Conservation (phyloP, 306 rosid genomes). For the Erythrophleum fordii region DNA sequence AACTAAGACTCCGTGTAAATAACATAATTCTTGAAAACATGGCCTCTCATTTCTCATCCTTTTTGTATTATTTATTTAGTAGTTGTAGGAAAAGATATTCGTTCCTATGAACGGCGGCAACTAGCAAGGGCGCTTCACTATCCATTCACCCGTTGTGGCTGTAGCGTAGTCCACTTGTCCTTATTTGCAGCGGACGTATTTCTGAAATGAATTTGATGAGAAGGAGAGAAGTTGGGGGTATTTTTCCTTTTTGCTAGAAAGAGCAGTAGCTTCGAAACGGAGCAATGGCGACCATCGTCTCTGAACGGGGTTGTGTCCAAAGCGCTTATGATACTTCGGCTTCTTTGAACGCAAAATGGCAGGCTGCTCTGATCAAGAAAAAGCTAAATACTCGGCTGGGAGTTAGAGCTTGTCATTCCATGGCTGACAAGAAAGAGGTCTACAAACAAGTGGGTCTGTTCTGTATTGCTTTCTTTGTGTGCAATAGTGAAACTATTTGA, state of each 20-base stretch:
- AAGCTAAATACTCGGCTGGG: conserved; percentile 32
- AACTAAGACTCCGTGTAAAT: too few relatives aligned
- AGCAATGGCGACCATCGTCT: conserved; percentile 42
- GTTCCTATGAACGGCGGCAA: background rate
- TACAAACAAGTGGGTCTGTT: conserved; percentile 76
- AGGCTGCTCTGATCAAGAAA: conserved; percentile 28
- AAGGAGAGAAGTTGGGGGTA: background rate
- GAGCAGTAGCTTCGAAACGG: background rate
- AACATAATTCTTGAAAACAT: too few relatives aligned
- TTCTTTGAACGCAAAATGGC: conserved; percentile 47
- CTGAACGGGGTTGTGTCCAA: conserved; percentile 46
- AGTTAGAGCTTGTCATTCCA: conserved; percentile 59
- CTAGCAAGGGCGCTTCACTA: background rate
- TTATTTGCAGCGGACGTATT: background rate
- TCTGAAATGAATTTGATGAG: conserved; percentile 21
- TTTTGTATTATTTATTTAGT: too few relatives aligned
- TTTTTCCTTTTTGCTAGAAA: background rate
- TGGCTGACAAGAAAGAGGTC: conserved; percentile 55
- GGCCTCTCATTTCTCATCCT: too few relatives aligned
- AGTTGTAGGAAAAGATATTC: too few relatives aligned
- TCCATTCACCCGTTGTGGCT: conserved; percentile 20
- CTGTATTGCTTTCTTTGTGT: conserved; percentile 33
- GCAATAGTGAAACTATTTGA: background rate
- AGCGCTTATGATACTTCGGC: conserved; percentile 24
- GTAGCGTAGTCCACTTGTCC: conserved; percentile 29